Evolutionary conservation across 805 yeast genomes (phyloP), one percentile per base, ranked within the genome.

Genomic region (Starmera pachycereana): DNA sequence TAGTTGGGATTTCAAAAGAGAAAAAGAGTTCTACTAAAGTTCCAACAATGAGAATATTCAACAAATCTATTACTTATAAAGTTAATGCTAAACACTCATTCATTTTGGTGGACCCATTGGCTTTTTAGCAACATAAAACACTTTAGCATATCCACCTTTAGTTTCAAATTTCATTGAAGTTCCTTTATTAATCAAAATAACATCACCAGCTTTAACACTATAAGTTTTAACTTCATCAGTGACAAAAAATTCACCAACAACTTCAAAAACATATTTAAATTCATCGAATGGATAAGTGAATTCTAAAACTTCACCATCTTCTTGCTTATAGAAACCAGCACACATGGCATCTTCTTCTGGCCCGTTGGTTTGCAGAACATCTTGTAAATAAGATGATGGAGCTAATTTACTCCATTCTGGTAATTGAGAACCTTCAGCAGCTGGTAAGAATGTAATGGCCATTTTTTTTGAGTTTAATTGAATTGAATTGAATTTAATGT

Each of bases 341-440:
- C 33, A 13, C 18, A 31, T 31, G 63, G 25, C 46, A 51, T 22
- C 27, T 22, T 6, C 7, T 22, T 22, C 27, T 7, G 27, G 27
- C 9, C 27, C 27, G 3, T 5, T 22, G 9, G 27, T 22, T 22
- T 22, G 27, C 27, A 22, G 2, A 6, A 22, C 27, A 8, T 22
- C 27, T 22, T 22, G 27, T 22, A 22, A 22, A 22, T 22, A 22
- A 7, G 27, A 22, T 7, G 27, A 22, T 22, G 27, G 27, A 7
- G 27, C 27, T 22, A 22, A 22, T 8, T 22, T 22, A 8, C 9
- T 22, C 27, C 27, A 22, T 22, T 22, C 9, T 22, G 27, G 27
- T 22, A 22, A 22, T 22, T 22, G 27, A 22, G 27, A 22, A 22
- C 27, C 27, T 22, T 22, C 27, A 22, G 27, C 27, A 22, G 27